Percentiles rank a stretch among this genome's conserved stretches.
Conservation (phyloP, 1,284 basidiomycete species). For the Naganishia cerealis region DNA sequence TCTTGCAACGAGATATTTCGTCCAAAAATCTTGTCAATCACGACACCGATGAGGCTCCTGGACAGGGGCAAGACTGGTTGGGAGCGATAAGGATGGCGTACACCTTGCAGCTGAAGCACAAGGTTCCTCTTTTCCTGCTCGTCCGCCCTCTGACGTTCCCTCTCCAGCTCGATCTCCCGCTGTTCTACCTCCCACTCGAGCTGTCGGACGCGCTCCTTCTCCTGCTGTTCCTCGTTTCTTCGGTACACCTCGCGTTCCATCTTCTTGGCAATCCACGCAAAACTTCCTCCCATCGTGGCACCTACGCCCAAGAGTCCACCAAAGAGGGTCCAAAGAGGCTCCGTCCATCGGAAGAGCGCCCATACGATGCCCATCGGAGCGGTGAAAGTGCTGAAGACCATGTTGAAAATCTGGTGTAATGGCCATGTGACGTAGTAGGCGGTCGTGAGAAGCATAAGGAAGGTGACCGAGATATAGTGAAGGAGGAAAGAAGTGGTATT, state of each 20-base stretch:
- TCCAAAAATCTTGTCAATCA: conserved; percentile 6
- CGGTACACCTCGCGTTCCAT: conserved; percentile 1
- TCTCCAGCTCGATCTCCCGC: conserved; percentile 2
- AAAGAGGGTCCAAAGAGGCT: conserved; percentile 16
- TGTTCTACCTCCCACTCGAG: conserved; percentile 10
- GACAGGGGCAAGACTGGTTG: neutral
- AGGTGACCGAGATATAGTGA: conserved; percentile 38
- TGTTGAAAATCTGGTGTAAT: conserved; percentile 9
- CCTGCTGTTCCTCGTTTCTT: neutral
- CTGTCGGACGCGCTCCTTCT: conserved; percentile 4
- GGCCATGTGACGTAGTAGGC: conserved; percentile 24
- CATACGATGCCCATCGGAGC: neutral
- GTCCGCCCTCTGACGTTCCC: conserved; percentile 11
- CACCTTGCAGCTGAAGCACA: neutral
- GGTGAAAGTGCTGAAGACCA: conserved; percentile 10
- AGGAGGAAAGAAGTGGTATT: conserved; percentile 97
- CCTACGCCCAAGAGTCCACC: conserved; percentile 3
- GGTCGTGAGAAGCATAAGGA: conserved; percentile 22
- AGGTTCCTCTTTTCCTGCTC: conserved; percentile 19
- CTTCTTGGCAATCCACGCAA: conserved; percentile 14
- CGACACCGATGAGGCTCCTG: neutral
- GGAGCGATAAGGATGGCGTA: neutral
- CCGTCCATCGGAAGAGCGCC: conserved; percentile 7
- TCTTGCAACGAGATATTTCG: neutral
- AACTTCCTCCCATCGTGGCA: conserved; percentile 5